Conservation (phyloP, 352 stramenopile genomes). For the Pythium insidiosum region DNA sequence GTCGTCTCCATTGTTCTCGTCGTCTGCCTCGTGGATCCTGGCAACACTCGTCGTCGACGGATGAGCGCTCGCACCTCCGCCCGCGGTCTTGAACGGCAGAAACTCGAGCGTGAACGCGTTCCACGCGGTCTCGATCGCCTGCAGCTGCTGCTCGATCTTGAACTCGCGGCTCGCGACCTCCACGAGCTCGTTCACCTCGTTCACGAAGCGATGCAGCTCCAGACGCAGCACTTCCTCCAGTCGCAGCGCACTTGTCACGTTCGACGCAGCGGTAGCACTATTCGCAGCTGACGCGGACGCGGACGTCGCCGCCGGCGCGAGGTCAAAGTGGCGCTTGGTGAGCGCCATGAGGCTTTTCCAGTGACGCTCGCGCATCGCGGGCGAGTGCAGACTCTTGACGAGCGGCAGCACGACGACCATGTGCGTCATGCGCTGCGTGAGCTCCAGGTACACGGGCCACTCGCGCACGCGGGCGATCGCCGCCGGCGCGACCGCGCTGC, state of each 20-base stretch:
- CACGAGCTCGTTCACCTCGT: constrained; percentile 92
- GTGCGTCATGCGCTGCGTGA: constrained; percentile 87
- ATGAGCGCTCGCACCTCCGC: constrained; percentile 7
- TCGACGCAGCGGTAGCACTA: constrained; percentile 2
- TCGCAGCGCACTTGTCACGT: constrained; percentile 34
- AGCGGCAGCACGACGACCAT: constrained; percentile 90
- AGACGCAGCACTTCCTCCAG: constrained; percentile 91
- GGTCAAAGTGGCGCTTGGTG: constrained; percentile 85
- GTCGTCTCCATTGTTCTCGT: constrained; percentile 1
- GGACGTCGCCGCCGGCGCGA: background rate
- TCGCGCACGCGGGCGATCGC: constrained; percentile 37
- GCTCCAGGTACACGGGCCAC: constrained; percentile 91
- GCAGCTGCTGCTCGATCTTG: constrained; percentile 96
- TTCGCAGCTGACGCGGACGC: constrained; percentile 1
- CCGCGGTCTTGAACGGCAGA: constrained; percentile 79
- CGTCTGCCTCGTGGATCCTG: background rate
- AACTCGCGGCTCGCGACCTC: constrained; percentile 94
- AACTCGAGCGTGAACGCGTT: constrained; percentile 89
- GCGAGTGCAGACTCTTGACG: constrained; percentile 83
- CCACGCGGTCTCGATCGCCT: constrained; percentile 88
- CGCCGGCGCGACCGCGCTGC: constrained; percentile 35
- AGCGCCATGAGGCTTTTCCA: constrained; percentile 87
- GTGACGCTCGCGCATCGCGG: constrained; percentile 82
- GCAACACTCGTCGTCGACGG: constrained; percentile 1
- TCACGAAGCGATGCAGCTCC: constrained; percentile 89